Base-by-base conservation (phyloP, 75 land plant genomes). In the Ceratopteris richardii region DNA sequence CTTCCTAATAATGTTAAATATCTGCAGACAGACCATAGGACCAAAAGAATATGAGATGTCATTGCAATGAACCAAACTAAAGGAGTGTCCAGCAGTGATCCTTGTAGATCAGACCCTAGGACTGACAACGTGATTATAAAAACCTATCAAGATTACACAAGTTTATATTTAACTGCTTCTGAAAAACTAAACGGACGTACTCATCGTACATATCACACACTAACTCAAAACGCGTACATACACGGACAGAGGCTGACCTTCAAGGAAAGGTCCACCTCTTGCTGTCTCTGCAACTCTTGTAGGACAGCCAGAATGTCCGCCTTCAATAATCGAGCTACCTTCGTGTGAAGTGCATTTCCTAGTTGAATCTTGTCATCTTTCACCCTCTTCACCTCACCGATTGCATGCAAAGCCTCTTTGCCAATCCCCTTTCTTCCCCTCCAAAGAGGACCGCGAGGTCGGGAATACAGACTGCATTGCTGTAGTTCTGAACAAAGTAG, bases 361-460 rank as follows among this genome's bases (percentile, higher is more conserved):
- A 84, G 69, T 51, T 65, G 66, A 50, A 70, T 78, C 21, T 71
- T 64, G 62, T 87, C 82, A 9, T 65, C 70, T 62, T 91, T 84
- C 37, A 75, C 69, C 47, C 86, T 69, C 72, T 84, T 91, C 46
- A 91, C 63, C 7, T 83, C 97, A 46, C 47, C 23, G 25, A 87
- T 71, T 44, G 75, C 92, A 37, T 81, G 83, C 22, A 87, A 56
- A 10, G 93, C 88, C 47, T 91, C 97, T 60, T 84, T 87, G 13
- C 97, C 84, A 13, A 91, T 72, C 53, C 78, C 55, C 65, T 87
- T 87, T 66, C 76, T 80, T 13, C 88, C 81, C 27, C 88, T 71
- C 97, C 97, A 91, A 19, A 91, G 68, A 0, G 97, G 69, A 4
- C 92, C 97, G 31, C 97, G 78, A 0, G 91, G 92, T 66, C 85